phyloP scores from a whole-genome alignment of 192 early-diverging fungal species.

The Coemansia sp. region DNA sequence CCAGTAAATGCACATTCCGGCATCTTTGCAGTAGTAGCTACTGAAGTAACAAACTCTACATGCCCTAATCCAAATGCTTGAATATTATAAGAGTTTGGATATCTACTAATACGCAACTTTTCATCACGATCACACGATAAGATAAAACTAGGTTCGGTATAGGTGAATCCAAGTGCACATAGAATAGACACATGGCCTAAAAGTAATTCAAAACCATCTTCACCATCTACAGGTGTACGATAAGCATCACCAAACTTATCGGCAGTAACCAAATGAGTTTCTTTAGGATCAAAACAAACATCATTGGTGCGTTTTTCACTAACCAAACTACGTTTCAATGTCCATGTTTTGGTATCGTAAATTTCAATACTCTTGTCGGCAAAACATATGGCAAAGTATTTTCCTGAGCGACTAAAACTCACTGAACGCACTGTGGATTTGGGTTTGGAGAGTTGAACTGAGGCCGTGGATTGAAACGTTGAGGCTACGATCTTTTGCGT shows the following conservation, averaged over 20 bases:
- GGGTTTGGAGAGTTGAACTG: too few species aligned
- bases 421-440: constrained; percentile 49
- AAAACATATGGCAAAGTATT: constrained; percentile 58
- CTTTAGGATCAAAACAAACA: constrained; percentile 63
- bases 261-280: constrained; percentile 63
- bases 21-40: constrained; percentile 58
- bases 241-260: constrained; percentile 98
- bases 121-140: constrained; percentile 97
- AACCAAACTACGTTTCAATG: constrained; percentile 41
- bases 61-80: constrained; percentile 89
- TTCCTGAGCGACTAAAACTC: constrained; percentile 57
- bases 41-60: constrained; percentile 69
- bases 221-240: not conserved
- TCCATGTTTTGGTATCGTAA: constrained; percentile 61
- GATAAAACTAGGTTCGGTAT: constrained; percentile 56
- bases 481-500: constrained; percentile 30
- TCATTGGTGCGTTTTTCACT: constrained; percentile 71
- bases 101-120: constrained; percentile 91
- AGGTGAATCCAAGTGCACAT: constrained; percentile 74
- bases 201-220: constrained; percentile 41
- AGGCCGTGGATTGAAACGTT: not conserved
- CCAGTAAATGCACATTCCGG: constrained; percentile 65
- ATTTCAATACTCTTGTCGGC: constrained; percentile 66
- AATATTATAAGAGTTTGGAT: constrained; percentile 88
- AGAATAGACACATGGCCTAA: constrained; percentile 96